Evolutionary conservation across 2,329 filamentous ascomycete genomes (phyloP), one percentile per base, ranked within the genome.

Genomic region (Talaromyces sp.): DNA sequence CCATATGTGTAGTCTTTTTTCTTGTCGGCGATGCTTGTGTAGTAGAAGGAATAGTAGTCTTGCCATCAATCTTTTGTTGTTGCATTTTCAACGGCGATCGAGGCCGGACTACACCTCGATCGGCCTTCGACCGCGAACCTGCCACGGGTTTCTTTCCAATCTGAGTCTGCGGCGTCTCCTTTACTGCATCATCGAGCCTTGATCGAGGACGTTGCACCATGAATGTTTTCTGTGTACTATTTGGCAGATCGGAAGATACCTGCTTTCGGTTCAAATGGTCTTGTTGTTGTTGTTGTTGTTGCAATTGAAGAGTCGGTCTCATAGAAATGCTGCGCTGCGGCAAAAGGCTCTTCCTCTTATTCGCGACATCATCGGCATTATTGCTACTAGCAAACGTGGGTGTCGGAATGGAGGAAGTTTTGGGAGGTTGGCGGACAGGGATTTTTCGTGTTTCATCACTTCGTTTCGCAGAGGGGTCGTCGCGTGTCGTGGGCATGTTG

Each of bases 341-440:
- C 9, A 76, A 65, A 9, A 72, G 64, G 21, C 70, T 76, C 61
- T 70, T 72, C 41, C 63, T 66, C n/a, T 65, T 69, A 46, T 60
- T 61, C 41, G 60, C 50, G 49, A 56, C 55, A 54, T 65, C 67
- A 35, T 68, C 68, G 19, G 51, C n/a, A 17, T 29, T 26, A 13
- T 46, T 24, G 14, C 24, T 46, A 4, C 3, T 1, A 3, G 58
- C 14, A 7, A 46, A 50, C 4, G 38, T 46, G 14, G 62, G 49
- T 10, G 56, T 50, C 27, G 63, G 57, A 19, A 58, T 63, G 10
- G 60, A 61, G 8, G 64, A 58, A 17, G 67, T 62, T 41, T 43
- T 62, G 46, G 64, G 59, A 26, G 62, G 64, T 58, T 64, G 49
- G 31, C 54, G 63, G n/a, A 62, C 54, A 24, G 59, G 52, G 14